These are phyloP conservation scores for Pachysandra terminalis DNA, from an alignment of 164 flowering plant species.

Conservation along the genomic window DNA sequence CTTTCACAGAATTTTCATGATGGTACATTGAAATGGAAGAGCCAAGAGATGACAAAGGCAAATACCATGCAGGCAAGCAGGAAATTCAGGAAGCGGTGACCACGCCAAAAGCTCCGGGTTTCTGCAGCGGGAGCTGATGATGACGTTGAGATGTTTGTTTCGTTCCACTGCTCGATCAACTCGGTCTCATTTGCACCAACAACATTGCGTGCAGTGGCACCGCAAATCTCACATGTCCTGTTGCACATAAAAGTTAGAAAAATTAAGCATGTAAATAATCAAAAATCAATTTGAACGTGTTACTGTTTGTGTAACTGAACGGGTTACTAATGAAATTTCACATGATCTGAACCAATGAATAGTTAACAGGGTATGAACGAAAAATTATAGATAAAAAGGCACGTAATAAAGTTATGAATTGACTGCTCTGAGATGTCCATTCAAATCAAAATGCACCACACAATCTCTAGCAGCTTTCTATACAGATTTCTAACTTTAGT, in stretches of 20 bases:
- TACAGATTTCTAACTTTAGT: neutral
- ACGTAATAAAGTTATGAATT: too few relatives aligned
- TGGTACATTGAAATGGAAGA: slow-evolving; percentile 60
- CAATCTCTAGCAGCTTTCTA: neutral
- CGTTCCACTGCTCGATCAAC: slow-evolving; percentile 43
- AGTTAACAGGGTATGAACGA: neutral
- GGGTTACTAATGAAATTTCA: too few relatives aligned
- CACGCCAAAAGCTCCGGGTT: slow-evolving; percentile 64
- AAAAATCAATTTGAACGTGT: neutral
- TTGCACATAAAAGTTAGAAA: neutral
- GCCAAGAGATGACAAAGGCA: slow-evolving; percentile 64
- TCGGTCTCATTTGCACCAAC: slow-evolving; percentile 48
- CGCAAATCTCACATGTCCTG: slow-evolving; percentile 93
- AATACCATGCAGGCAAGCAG: slow-evolving; percentile 62
- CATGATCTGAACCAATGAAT: neutral
- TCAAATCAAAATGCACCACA: too few relatives aligned
- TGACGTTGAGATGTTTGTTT: slow-evolving; percentile 26
- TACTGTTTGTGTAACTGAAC: too few relatives aligned
- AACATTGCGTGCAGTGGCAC: slow-evolving; percentile 66
- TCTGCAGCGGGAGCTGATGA: slow-evolving; percentile 34
- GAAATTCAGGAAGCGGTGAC: slow-evolving; percentile 65
- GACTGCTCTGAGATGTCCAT: too few relatives aligned
- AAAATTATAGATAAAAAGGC: neutral
- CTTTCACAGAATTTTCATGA: slow-evolving; percentile 15
- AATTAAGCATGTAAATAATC: neutral